Evolutionary conservation across 495 filamentous ascomycete genomes (phyloP), one percentile per base, ranked within the genome.

Genomic region (Xylaria sp.): DNA sequence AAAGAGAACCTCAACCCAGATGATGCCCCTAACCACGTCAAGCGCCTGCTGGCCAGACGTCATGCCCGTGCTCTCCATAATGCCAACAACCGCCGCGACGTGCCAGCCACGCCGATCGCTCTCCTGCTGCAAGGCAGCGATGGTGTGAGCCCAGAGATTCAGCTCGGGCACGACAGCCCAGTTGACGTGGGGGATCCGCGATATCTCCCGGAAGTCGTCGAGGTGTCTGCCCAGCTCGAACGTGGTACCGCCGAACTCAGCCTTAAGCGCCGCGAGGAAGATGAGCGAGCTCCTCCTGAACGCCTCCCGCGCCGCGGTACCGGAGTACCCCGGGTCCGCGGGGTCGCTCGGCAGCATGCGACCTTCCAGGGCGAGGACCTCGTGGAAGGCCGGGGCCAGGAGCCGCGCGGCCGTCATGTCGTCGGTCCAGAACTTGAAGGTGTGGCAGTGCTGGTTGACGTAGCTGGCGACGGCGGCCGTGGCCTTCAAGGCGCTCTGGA

Each of bases 131-230:
- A 76, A 69, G 4, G 72, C 76, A 8, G 69, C 75, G 17, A 70
- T 61, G 1, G 75, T 57, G 19, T 74, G 74, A 12, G 76, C 76
- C 76, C 76, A 78, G 19, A 78, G 74, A n/a, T 74, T 78, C 14
- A 78, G 50, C 68, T 78, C 74, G 3, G 76, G 71, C 26, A 78
- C 74, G 9, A 73, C 17, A 35, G 64, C 50, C 76, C 74, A 76
- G 33, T 73, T 40, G 1, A 78, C 72, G 17, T 76, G 43, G 2
- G 76, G 76, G 7, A 78, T 57, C 50, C 72, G 70, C 26, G 72
- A 72, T 19, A 78, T 78, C 65, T 74, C 72, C 31, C 70, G 37
- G 43, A 78, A 78, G 7, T 74, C 76, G 11, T 74, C 72, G n/a
- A 78, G 74, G 31, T 78, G 76, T 5, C 58, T 43, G 31, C 50